Conservation (phyloP, 495 filamentous ascomycete species). For the Penicillium manginii region DNA sequence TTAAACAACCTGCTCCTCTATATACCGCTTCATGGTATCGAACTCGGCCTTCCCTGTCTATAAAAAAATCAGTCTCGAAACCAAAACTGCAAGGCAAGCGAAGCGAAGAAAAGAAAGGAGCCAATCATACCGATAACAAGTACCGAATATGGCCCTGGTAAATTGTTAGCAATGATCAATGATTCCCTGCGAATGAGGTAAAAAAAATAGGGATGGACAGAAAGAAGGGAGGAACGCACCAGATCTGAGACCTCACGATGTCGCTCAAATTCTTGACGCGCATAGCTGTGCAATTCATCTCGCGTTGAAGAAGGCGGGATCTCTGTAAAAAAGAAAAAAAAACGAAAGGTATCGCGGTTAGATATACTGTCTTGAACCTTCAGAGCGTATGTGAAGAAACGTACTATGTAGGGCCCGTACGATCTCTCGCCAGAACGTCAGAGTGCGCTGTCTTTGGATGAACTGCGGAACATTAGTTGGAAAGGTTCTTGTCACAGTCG, state of each 20-base stretch:
- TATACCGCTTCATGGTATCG: conserved; percentile 59
- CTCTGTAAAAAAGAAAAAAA: conserved; percentile 24
- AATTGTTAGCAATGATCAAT: conserved; percentile 17
- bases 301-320: conserved; percentile 54
- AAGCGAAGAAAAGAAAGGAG: conserved; percentile 4
- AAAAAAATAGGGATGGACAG: background rate
- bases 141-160: conserved; percentile 60
- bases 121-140: conserved; percentile 53
- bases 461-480: conserved; percentile 31
- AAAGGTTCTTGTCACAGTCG: background rate
- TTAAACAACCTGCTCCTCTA: conserved; percentile 49
- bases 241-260: conserved; percentile 71
- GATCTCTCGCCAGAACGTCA: conserved; percentile 46
- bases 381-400: background rate
- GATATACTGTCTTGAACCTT: no score
- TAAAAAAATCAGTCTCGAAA: background rate
- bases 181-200: no score
- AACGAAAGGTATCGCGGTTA: background rate
- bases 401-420: conserved; percentile 43
- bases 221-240: conserved; percentile 44
- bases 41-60: conserved; percentile 65
- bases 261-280: conserved; percentile 75
- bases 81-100: background rate
- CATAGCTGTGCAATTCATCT: conserved; percentile 70
- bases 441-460: conserved; percentile 45